These are phyloP conservation scores for Wickerhamiella lipophila DNA, from an alignment of 805 yeast genomes.

Conservation along the genomic window DNA sequence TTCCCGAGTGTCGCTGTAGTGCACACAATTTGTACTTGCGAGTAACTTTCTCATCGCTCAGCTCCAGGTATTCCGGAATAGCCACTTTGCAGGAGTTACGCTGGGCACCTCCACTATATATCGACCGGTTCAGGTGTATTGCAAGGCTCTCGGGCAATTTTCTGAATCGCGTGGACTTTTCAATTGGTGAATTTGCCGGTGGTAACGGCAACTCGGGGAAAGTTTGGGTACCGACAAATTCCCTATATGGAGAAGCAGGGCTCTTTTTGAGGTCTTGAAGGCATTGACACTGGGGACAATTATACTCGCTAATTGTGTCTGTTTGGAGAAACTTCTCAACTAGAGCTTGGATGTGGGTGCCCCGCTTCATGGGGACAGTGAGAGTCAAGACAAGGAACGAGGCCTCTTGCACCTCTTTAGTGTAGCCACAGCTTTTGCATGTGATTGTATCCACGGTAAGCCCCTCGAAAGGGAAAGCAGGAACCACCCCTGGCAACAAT, in stretches of 20 bases:
- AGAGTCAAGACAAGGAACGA: slow-evolving; percentile 63
- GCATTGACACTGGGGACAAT: slow-evolving; percentile 57
- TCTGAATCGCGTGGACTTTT: slow-evolving; percentile 48
- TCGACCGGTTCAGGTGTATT: slow-evolving; percentile 77
- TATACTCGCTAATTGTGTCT: slow-evolving; percentile 61
- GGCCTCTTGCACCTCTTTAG: slow-evolving; percentile 44
- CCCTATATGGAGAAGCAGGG: slow-evolving; percentile 30
- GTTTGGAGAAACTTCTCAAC: slow-evolving; percentile 48
- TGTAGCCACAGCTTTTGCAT: slow-evolving; percentile 54
- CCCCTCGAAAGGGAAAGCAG: slow-evolving; percentile 66
- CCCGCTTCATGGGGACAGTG: slow-evolving; percentile 48
- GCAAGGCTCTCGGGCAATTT: slow-evolving; percentile 60
- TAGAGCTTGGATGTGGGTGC: slow-evolving; percentile 41
- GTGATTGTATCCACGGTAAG: slow-evolving; percentile 49
- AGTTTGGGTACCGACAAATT: slow-evolving; percentile 30
- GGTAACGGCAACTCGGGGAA: slow-evolving; percentile 9
- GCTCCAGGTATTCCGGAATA: slow-evolving; percentile 46
- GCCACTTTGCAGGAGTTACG: slow-evolving; percentile 64
- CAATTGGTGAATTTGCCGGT: slow-evolving; percentile 36
- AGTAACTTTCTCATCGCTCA: slow-evolving; percentile 21
- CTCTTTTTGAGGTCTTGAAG: slow-evolving; percentile 30
- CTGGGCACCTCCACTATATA: slow-evolving; percentile 44
- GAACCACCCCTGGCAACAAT: slow-evolving; percentile 30
- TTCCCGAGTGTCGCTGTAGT: slow-evolving; percentile 73
- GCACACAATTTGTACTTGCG: slow-evolving; percentile 49